Evolutionary conservation across 1,139 yeast genomes (phyloP).

Genomic region (Scheffersomyces lignicola): DNA sequence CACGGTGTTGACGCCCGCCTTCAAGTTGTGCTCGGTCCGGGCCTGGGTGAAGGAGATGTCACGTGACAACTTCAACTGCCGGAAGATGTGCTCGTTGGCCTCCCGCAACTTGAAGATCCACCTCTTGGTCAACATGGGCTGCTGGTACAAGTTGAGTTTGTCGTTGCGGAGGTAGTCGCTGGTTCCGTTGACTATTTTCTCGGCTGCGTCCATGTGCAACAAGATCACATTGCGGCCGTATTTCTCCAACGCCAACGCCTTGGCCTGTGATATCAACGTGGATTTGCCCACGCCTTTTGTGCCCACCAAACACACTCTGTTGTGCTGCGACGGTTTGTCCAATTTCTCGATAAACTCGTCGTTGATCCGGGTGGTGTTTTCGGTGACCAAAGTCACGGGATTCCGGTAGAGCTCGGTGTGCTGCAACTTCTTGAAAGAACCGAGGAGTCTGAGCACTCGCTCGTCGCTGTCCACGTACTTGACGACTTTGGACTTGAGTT

Average conservation of each 20-base stretch:
- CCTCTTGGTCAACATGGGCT: slow-evolving; percentile 75
- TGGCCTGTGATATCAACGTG: slow-evolving; percentile 68
- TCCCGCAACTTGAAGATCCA: slow-evolving; percentile 57
- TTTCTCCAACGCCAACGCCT: slow-evolving; percentile 53
- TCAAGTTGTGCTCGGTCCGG: slow-evolving; percentile 35
- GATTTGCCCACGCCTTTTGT: slow-evolving; percentile 81
- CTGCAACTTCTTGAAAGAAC: slow-evolving; percentile 64
- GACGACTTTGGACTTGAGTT: slow-evolving; percentile 19
- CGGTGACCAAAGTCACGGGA: slow-evolving; percentile 55
- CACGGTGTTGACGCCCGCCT: slow-evolving; percentile 44
- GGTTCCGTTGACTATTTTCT: slow-evolving; percentile 66
- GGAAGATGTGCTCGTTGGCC: slow-evolving; percentile 55
- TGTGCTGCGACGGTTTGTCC: slow-evolving; percentile 24
- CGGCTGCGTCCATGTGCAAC: slow-evolving; percentile 67
- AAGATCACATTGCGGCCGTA: slow-evolving; percentile 50
- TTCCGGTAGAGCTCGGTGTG: slow-evolving; percentile 59
- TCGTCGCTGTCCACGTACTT: slow-evolving; percentile 23
- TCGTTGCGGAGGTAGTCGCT: slow-evolving; percentile 64
- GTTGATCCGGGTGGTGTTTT: slow-evolving; percentile 29
- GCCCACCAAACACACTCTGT: slow-evolving; percentile 65
- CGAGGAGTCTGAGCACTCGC: slow-evolving; percentile 36
- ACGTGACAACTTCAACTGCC: slow-evolving; percentile 49
- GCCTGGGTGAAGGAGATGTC: slow-evolving; percentile 38
- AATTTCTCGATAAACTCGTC: slow-evolving; percentile 27
- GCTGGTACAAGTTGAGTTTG: slow-evolving; percentile 55